Evolutionary conservation across 2,329 filamentous ascomycete species (phyloP), one percentile per base, ranked within the genome.

Genomic region (Fusarium chaquense): DNA sequence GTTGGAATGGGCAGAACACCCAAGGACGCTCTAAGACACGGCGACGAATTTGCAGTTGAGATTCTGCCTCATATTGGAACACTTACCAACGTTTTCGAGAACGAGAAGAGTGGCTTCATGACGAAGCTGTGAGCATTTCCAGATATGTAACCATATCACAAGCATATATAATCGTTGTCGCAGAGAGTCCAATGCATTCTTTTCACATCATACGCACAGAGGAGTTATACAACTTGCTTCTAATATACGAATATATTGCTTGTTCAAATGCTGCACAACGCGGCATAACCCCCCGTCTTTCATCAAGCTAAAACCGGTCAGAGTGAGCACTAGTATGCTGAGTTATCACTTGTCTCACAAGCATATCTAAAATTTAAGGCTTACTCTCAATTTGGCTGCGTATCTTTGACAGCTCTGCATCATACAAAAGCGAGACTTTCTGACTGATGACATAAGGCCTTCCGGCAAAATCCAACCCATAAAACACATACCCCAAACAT

Each of bases 1-100:
- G 90, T 93, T 20, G 90, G 89, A 3, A 89, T 91, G 84, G 90
- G 89, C n/a, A 84, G 86, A 59, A 89, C 85, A 50, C 90, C 90
- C 5, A 86, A 86, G 67, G 75, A 91, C 22, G 91, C 90, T 85
- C 78, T 93, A 50, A 88, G 89, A 77, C 85, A 93, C 75, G 89
- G 90, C 3, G 91, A 93, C 75, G 79, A 83, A 70, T 83, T 81
- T 61, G 77, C 79, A 1, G 81, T 84, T 7, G 81, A 83, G 75
- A 79, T 84, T 49, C 70, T 78, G 56, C 74, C 74, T 47, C 77
- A 83, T 68, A 81, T 83, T 41, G 82, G 81, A 38, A 84, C 80
- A 36, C 73, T 84, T 50, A 75, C 78, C 58, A 83, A 82, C 45
- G 40, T 71, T 18, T 76, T 75, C 35, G 69, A 76, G 36, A 65